phyloP scores from a whole-genome alignment of 2,329 filamentous ascomycete species.

The Byssoonygena ceratinophila region DNA sequence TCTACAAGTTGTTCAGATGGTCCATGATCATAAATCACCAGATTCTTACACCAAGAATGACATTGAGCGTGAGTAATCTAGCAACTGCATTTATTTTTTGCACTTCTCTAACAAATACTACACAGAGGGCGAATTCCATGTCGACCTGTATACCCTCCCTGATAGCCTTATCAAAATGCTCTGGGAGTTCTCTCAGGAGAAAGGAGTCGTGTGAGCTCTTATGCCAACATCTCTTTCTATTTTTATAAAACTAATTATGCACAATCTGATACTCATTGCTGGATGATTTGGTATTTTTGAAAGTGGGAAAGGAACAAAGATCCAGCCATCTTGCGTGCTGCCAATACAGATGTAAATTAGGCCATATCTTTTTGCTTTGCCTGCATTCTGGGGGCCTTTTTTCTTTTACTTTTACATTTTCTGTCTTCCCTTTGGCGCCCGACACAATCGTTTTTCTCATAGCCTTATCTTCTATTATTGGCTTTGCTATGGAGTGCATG shows the following conservation, averaged over 20 bases:
- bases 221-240: neutral
- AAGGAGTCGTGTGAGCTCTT: constrained; percentile 32
- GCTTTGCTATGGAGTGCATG: neutral
- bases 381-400: neutral
- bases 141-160: constrained; percentile 94
- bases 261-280: neutral
- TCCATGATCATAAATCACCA: constrained; percentile 89
- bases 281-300: neutral
- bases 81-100: neutral
- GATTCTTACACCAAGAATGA: constrained; percentile 98
- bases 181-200: constrained; percentile 66
- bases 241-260: neutral
- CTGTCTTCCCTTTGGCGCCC: neutral
- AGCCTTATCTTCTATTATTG: neutral
- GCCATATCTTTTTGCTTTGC: constrained; percentile 5
- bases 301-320: neutral
- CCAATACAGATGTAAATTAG: constrained; percentile 8
- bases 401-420: neutral
- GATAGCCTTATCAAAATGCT: constrained; percentile 83
- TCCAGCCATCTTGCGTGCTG: neutral
- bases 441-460: neutral
- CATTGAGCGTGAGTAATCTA: constrained; percentile 63
- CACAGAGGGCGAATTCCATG: constrained; percentile 87
- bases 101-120: neutral
- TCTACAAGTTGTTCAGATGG: constrained; percentile 90